Evolutionary conservation across 371 early-diverging fungal species (phyloP), one percentile per base, ranked within the genome.

Genomic region (Actinomucor elegans): DNA sequence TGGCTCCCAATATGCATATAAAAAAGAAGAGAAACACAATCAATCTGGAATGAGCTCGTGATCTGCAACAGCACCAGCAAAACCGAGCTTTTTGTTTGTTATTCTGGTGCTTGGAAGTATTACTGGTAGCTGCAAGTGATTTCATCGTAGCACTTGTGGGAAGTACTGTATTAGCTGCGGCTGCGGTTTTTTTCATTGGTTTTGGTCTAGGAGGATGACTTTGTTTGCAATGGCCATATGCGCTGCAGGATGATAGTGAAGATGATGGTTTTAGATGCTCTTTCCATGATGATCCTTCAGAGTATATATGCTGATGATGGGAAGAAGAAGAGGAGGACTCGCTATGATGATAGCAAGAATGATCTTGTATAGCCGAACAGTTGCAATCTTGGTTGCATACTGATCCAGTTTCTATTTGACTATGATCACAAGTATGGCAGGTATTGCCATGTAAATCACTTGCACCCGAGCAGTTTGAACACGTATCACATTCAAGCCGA

Each of bases 11-110:
- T 0, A 62, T 23, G 15, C 41, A 51, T 2, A 61, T 12, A 12
- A 32, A 36, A 33, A 66, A 66, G 7, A 57, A 24, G 4, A 45
- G 10, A 31, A 66, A 52, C 0, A 66, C 66, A 27, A 46, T 45
- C 2, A 58, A 5, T 10, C 62, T 58, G 14, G 55, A 46, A 10
- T 35, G 47, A 17, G 32, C 14, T 12, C 49, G 42, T 8, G 14
- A 49, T 32, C 10, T 23, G 9, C n/a, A 44, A 26, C 43, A 49
- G 41, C 44, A 50, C 26, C 32, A 55, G 26, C 26, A 33, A 17
- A 17, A 29, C 12, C 32, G 27, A 18, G 5, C 10, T 23, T 27
- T 27, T 29, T 18, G 48, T 33, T 26, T 50, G 17, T 20, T 43
- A 28, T 14, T 27, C 15, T 31, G 35, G 27, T 40, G 45, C 10